Evolutionary conservation across 305 asterid species (phyloP).

Genomic region (Fraxinus dipetala): DNA sequence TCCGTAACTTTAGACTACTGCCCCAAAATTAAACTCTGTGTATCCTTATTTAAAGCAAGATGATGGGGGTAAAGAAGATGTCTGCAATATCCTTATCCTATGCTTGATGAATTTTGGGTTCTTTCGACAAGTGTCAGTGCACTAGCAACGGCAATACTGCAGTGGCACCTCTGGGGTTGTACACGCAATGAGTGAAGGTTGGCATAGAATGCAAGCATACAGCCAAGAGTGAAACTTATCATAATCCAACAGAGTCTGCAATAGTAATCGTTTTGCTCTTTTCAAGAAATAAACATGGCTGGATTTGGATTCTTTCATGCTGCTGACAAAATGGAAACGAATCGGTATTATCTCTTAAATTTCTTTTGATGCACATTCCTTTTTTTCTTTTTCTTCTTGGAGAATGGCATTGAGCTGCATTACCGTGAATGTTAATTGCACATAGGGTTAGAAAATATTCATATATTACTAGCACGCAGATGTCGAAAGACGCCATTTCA

Average conservation of each 20-base stretch:
- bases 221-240: constrained; percentile 21
- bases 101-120: not conserved
- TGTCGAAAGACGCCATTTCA: not conserved
- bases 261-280: constrained; percentile 29
- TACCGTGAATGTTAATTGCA: not conserved
- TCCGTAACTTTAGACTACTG: not conserved
- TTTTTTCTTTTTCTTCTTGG: not conserved
- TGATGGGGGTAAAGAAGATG: not conserved
- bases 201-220: constrained; percentile 5
- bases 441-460: not conserved
- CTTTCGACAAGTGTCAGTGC: not conserved
- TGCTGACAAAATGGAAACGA: constrained; percentile 21
- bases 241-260: constrained; percentile 19
- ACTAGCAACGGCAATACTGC: not conserved
- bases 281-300: constrained; percentile 21
- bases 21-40: no score
- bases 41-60: no score
- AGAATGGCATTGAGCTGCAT: not conserved
- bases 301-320: constrained; percentile 27
- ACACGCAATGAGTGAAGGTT: constrained; percentile 3
- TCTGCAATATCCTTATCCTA: constrained; percentile 23
- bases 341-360: constrained; percentile 15
- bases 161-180: not conserved
- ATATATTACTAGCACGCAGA: not conserved
- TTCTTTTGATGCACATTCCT: not conserved